Percentiles rank a stretch among this genome's conserved stretches.
phyloP scores from a whole-genome alignment of 306 rosid species.

The Vigna nakashimae region DNA sequence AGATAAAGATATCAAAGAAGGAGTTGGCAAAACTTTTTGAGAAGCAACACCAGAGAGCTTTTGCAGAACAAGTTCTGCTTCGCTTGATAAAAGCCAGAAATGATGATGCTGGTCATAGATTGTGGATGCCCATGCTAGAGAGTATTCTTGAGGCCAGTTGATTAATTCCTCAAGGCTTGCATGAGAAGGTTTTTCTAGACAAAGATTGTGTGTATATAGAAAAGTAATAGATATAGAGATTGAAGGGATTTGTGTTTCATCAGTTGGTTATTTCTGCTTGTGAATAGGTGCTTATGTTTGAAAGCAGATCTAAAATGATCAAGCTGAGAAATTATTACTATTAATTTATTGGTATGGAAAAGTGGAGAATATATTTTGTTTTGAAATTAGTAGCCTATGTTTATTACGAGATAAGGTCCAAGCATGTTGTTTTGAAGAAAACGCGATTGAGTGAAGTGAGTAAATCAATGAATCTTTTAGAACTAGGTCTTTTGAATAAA shows the following conservation, averaged over 20 bases:
- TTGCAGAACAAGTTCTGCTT: constrained; percentile 1
- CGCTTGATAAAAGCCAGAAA: neutral
- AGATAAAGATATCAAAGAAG: neutral
- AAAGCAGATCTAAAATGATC: too few species aligned
- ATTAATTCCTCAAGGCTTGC: neutral
- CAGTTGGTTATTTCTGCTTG: too few species aligned
- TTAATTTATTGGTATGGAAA: neutral
- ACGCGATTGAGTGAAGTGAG: too few species aligned
- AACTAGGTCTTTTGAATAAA: too few species aligned
- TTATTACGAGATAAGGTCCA: neutral
- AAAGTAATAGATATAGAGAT: too few species aligned
- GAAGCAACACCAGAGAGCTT: neutral
- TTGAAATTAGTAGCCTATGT: too few species aligned
- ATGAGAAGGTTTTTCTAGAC: too few species aligned
- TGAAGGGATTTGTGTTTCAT: too few species aligned
- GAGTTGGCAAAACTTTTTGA: neutral
- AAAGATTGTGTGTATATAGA: too few species aligned
- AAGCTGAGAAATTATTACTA: neutral
- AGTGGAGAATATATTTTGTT: too few species aligned
- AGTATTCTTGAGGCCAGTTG: constrained; percentile 30
- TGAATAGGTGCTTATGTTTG: too few species aligned
- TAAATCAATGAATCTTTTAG: too few species aligned
- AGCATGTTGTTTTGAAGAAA: neutral
- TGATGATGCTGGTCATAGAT: constrained; percentile 17
- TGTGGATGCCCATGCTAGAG: constrained; percentile 12